These are phyloP conservation scores for Starmerella floricola DNA, from an alignment of 805 yeast genomes.

Conservation along the genomic window DNA sequence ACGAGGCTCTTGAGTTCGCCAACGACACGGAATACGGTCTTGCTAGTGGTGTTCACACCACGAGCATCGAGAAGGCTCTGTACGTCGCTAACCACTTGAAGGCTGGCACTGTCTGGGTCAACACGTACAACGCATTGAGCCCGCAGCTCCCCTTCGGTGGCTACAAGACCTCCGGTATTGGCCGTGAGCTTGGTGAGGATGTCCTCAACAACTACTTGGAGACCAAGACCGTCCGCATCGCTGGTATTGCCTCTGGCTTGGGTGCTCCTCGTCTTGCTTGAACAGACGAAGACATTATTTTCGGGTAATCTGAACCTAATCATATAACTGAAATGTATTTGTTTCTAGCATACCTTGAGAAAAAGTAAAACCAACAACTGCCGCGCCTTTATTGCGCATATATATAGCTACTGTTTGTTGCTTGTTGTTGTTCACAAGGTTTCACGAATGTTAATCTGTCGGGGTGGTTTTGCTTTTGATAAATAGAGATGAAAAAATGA, in stretches of 20 bases:
- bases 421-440: too few relatives aligned
- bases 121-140: conserved; percentile 55
- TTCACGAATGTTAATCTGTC: too few relatives aligned
- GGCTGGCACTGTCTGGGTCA: conserved; percentile 61
- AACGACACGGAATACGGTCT: conserved; percentile 67
- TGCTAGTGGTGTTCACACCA: conserved; percentile 71
- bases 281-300: not conserved
- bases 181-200: conserved; percentile 68
- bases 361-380: too few relatives aligned
- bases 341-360: too few relatives aligned
- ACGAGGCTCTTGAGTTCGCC: conserved; percentile 56
- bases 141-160: conserved; percentile 70
- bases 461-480: conserved; percentile 23
- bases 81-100: conserved; percentile 46
- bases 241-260: conserved; percentile 29
- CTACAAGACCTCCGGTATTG: conserved; percentile 64
- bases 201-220: conserved; percentile 63
- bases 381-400: too few relatives aligned
- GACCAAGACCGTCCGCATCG: conserved; percentile 65
- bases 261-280: conserved; percentile 13
- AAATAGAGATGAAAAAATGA: conserved; percentile 46
- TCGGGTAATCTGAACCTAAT: too few relatives aligned
- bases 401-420: too few relatives aligned
- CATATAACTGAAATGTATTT: too few relatives aligned
- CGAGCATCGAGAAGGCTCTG: conserved; percentile 54